Evolutionary conservation across 2,329 filamentous ascomycete species (phyloP).

Genomic region (Ophiosphaerella korrae): DNA sequence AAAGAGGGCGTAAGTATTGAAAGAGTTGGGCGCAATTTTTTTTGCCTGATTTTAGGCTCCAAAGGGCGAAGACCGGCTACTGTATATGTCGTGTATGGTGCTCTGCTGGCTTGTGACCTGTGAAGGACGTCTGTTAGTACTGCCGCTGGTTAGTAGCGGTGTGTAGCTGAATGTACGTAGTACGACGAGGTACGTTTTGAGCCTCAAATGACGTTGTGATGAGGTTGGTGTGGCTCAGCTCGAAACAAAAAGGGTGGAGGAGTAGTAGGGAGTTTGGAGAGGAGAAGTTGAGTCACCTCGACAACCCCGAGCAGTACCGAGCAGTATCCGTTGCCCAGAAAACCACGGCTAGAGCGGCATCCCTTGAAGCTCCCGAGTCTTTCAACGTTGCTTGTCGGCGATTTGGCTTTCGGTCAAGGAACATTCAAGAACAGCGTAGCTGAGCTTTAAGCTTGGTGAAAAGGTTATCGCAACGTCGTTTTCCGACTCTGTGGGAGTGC

Average conservation of each 20-base stretch:
- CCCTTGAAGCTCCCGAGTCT: background rate
- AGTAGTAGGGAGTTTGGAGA: background rate
- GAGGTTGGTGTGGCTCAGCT: background rate
- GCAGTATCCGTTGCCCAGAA: background rate
- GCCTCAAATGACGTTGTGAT: background rate
- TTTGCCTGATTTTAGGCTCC: background rate
- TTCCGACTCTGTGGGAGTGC: background rate
- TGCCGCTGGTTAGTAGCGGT: background rate
- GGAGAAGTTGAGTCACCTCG: background rate
- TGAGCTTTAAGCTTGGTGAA: constrained; percentile 5
- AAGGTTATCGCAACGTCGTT: constrained; percentile 5
- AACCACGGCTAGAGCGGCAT: constrained; percentile 9
- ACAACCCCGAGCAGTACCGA: background rate
- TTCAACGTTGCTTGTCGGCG: constrained; percentile 3
- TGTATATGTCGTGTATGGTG: background rate
- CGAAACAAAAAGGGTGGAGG: background rate
- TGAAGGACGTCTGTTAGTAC: constrained; percentile 4
- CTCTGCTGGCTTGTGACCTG: constrained; percentile 8
- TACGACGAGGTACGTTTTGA: background rate
- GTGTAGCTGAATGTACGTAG: constrained; percentile 1
- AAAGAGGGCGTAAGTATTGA: background rate
- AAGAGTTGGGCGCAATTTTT: constrained; percentile 10
- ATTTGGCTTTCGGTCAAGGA: constrained; percentile 8
- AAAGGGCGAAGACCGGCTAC: background rate
- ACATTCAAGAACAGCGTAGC: background rate